phyloP scores from a whole-genome alignment of 345 rosid species.

The Murraya paniculata region DNA sequence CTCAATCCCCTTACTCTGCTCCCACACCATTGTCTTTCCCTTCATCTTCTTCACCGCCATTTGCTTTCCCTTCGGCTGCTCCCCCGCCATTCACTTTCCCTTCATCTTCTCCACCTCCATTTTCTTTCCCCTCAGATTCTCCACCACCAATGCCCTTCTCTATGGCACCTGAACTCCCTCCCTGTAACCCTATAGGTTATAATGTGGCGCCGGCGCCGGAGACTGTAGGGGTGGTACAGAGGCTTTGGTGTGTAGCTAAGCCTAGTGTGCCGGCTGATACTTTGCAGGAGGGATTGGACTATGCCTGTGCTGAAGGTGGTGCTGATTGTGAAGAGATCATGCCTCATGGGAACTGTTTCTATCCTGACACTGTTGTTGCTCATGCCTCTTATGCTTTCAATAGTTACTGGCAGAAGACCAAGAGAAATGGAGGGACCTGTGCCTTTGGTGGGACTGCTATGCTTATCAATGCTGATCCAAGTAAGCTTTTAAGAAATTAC shows the following conservation, averaged over 20 bases:
- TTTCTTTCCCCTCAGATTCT: conserved; percentile 15
- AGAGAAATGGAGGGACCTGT: conserved; percentile 60
- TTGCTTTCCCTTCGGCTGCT: conserved; percentile 13
- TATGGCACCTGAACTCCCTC: conserved; percentile 46
- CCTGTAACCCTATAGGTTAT: conserved; percentile 33
- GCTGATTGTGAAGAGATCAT: conserved; percentile 57
- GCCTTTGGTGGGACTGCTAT: conserved; percentile 76
- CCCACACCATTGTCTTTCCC: conserved; percentile 4
- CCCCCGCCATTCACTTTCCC: conserved; percentile 7
- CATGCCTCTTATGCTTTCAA: conserved; percentile 78
- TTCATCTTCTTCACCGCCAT: conserved; percentile 23
- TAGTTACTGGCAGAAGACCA: conserved; percentile 70
- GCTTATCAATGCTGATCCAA: conserved; percentile 65
- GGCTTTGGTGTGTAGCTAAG: conserved; percentile 74
- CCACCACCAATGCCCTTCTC: conserved; percentile 28
- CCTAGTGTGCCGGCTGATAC: conserved; percentile 63
- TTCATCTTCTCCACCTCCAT: neutral
- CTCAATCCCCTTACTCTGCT: conserved; percentile 23
- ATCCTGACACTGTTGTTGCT: conserved; percentile 56
- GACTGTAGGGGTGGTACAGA: conserved; percentile 30
- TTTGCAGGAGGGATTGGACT: conserved; percentile 63
- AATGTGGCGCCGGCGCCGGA: conserved; percentile 29
- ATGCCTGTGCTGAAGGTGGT: conserved; percentile 71
- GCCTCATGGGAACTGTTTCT: conserved; percentile 57
- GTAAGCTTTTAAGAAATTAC: conserved; percentile 29